Percentiles rank a stretch among this genome's conserved stretches.
These are phyloP conservation scores for Aspergillus saccharolyticus DNA, from an alignment of 495 filamentous ascomycete species.

Conservation along the genomic window DNA sequence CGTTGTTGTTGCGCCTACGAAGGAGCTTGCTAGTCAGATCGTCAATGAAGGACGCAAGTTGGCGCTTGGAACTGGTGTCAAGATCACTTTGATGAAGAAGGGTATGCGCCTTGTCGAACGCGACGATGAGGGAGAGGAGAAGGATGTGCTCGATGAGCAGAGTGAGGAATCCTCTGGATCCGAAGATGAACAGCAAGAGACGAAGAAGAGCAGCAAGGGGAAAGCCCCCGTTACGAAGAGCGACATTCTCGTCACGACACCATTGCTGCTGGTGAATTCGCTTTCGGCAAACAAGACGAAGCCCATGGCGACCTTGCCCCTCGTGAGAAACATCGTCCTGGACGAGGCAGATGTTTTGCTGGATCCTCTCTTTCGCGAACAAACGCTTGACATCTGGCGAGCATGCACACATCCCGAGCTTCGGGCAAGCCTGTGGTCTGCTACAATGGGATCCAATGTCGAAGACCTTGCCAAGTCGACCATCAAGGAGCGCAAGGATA, in stretches of 20 bases:
- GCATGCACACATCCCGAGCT: constrained; percentile 62
- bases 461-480: constrained; percentile 68
- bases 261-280: constrained; percentile 70
- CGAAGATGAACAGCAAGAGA: constrained; percentile 36
- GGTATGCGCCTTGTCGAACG: constrained; percentile 63
- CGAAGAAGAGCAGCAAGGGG: constrained; percentile 29
- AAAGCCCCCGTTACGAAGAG: constrained; percentile 52
- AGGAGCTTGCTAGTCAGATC: constrained; percentile 88
- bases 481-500: constrained; percentile 46
- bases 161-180: constrained; percentile 35
- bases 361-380: constrained; percentile 83
- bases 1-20: constrained; percentile 84
- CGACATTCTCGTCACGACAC: constrained; percentile 89
- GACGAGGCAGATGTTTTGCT: constrained; percentile 96
- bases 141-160: constrained; percentile 37
- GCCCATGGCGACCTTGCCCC: constrained; percentile 47
- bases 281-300: constrained; percentile 49
- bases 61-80: constrained; percentile 68
- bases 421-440: constrained; percentile 81
- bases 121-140: constrained; percentile 24
- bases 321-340: constrained; percentile 67
- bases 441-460: constrained; percentile 91
- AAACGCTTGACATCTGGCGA: constrained; percentile 83
- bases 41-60: constrained; percentile 87
- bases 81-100: constrained; percentile 78